phyloP scores from a whole-genome alignment of 352 stramenopile genomes.

The Globisporangium paroecandrum region DNA sequence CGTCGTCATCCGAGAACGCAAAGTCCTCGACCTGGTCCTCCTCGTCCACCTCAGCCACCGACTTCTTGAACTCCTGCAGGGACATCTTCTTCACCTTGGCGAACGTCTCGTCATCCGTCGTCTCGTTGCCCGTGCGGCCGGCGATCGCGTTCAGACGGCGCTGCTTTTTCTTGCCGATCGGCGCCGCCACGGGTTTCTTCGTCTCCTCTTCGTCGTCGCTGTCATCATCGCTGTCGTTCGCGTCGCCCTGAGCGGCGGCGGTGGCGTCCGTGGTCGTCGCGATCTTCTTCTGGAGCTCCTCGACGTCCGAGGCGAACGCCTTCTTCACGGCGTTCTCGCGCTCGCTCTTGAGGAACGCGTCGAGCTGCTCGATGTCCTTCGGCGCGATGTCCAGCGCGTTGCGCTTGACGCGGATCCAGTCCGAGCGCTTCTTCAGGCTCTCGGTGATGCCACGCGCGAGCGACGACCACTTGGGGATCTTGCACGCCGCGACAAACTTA shows the following conservation, averaged over 20 bases:
- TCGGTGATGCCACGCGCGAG: slow-evolving; percentile 58
- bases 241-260: slow-evolving; percentile 14
- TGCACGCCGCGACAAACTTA: slow-evolving; percentile 86
- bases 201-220: slow-evolving; percentile 36
- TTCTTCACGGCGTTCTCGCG: slow-evolving; percentile 84
- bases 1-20: slow-evolving; percentile 71
- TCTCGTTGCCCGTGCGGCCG: slow-evolving; percentile 26
- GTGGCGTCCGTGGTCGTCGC: slow-evolving; percentile 32
- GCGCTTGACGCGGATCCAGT: slow-evolving; percentile 89
- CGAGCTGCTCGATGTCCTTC: slow-evolving; percentile 81
- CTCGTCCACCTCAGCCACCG: slow-evolving; percentile 64
- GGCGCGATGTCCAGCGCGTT: slow-evolving; percentile 87
- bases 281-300: slow-evolving; percentile 68
- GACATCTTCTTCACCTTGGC: slow-evolving; percentile 79
- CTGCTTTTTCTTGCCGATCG: slow-evolving; percentile 41
- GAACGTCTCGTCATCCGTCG: slow-evolving; percentile 61
- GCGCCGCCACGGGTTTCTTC: slow-evolving; percentile 18
- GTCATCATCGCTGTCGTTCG: slow-evolving; percentile 34
- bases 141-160: slow-evolving; percentile 30
- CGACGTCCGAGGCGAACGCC: slow-evolving; percentile 73
- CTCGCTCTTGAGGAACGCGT: slow-evolving; percentile 77
- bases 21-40: slow-evolving; percentile 78
- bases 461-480: slow-evolving; percentile 78
- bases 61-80: slow-evolving; percentile 79
- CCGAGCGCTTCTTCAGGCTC: slow-evolving; percentile 67